These are phyloP conservation scores for Solanum neorickii DNA, from an alignment of 257 asterid genomes.

Conservation along the genomic window DNA sequence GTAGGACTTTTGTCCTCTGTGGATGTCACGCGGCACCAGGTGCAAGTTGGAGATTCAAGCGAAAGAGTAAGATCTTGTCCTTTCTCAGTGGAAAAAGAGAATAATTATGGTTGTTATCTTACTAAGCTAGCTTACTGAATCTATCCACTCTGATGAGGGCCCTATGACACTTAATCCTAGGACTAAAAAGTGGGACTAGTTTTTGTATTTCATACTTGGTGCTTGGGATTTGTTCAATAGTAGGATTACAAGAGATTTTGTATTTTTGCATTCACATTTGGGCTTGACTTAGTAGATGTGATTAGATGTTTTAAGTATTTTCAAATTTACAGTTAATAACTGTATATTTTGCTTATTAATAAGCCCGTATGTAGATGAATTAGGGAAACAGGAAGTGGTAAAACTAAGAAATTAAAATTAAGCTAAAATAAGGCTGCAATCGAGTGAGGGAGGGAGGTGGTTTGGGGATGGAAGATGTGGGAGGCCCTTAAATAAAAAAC, in stretches of 20 bases:
- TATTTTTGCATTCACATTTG: background rate
- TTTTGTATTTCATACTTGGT: background rate
- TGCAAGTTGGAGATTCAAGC: conserved; percentile 6
- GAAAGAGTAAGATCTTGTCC: conserved; percentile 29
- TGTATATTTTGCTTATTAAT: background rate
- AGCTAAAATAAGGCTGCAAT: background rate
- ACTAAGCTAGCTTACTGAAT: background rate
- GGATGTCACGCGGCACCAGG: conserved; percentile 6
- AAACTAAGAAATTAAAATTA: background rate
- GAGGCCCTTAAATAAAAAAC: background rate
- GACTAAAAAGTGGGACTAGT: background rate
- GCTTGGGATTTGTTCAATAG: background rate
- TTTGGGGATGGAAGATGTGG: background rate
- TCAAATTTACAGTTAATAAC: background rate
- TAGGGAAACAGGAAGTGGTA: background rate
- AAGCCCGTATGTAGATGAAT: background rate
- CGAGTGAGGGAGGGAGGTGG: background rate
- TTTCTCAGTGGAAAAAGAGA: background rate
- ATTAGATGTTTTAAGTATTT: background rate
- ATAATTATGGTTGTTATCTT: background rate
- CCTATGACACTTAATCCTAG: background rate
- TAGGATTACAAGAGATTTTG: background rate
- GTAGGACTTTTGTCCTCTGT: conserved; percentile 19
- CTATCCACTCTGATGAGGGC: background rate
- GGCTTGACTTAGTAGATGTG: background rate